phyloP scores from a whole-genome alignment of 306 rosid genomes.

The Malus domestica region ASM211411v1 NC_041802.1:29934001-29934500 shows the following conservation, averaged over 20 bases:
- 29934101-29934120: constrained; percentile 24
- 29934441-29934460: background rate
- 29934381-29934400: constrained; percentile 4
- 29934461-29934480: constrained; percentile 16
- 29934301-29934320: constrained; percentile 50
- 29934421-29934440: background rate
- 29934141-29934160: constrained; percentile 24
- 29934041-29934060: constrained; percentile 7
- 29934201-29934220: constrained; percentile 2
- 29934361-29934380: constrained; percentile 13
- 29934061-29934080: constrained; percentile 24
- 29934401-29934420: background rate
- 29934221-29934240: constrained; percentile 33
- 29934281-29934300: constrained; percentile 13
- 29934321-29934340: constrained; percentile 35
- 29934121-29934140: constrained; percentile 22
- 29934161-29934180: constrained; percentile 21
- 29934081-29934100: constrained; percentile 15
- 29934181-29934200: constrained; percentile 22
- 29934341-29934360: constrained; percentile 45
- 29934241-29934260: constrained; percentile 20
- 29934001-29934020: constrained; percentile 15
- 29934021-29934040: constrained; percentile 15
- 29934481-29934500: background rate
- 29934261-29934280: constrained; percentile 27